phyloP scores from a whole-genome alignment of 768 basidiomycete species.

The Phaeotremella skinneri region DNA sequence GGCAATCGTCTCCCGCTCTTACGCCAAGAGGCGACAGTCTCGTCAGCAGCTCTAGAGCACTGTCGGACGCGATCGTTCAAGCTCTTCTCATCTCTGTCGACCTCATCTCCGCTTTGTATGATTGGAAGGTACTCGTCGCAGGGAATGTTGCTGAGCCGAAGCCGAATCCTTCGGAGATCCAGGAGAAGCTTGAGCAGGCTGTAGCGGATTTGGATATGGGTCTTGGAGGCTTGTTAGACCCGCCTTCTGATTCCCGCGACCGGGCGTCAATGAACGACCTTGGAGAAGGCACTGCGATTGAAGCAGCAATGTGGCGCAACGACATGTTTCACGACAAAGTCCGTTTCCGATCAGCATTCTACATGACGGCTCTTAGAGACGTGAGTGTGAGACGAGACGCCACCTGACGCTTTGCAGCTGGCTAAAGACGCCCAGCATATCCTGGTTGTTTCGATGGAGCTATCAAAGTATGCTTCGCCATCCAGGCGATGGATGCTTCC shows the following conservation, averaged over 20 bases:
- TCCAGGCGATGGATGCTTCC: neutral
- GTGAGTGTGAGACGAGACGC: neutral
- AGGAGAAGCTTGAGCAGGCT: conserved; percentile 9
- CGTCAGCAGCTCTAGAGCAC: neutral
- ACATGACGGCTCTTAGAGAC: conserved; percentile 43
- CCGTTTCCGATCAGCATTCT: conserved; percentile 39
- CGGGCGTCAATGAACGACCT: neutral
- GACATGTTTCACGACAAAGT: conserved; percentile 18
- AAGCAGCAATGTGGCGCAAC: conserved; percentile 1
- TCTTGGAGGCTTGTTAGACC: conserved; percentile 12
- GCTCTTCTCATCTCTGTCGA: neutral
- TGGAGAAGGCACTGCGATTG: conserved; percentile 7
- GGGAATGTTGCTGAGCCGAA: neutral
- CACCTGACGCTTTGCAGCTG: conserved; percentile 10
- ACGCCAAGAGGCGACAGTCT: neutral
- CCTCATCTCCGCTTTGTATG: neutral
- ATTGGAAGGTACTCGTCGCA: neutral
- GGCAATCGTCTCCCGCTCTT: neutral
- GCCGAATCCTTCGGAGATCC: neutral
- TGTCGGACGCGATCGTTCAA: neutral
- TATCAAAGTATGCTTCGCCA: neutral
- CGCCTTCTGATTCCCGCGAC: neutral
- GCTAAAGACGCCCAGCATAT: conserved; percentile 32
- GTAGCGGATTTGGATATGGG: conserved; percentile 8
- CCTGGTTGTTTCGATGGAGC: conserved; percentile 1